Conservation (phyloP, 2,329 filamentous ascomycete species). For the Cercospora sesami region DNA sequence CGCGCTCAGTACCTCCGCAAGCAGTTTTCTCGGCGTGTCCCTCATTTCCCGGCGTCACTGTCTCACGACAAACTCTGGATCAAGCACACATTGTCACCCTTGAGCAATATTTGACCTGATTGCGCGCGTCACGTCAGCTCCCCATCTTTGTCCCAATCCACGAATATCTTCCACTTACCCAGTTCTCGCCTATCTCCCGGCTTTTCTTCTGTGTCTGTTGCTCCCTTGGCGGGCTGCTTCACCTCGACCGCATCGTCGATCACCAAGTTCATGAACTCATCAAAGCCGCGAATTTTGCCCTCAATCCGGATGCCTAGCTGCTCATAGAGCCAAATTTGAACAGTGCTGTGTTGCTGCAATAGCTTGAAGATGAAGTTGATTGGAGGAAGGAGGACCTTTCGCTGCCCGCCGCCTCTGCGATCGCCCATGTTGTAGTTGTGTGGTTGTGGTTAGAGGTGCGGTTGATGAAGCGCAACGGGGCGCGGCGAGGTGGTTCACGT, state of each 20-base stretch:
- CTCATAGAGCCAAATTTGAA: conserved; percentile 96
- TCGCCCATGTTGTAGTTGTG: conserved; percentile 49
- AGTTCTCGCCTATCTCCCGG: conserved; percentile 23
- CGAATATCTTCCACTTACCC: not conserved
- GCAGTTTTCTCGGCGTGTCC: not conserved
- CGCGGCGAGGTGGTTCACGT: not conserved
- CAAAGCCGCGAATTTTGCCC: conserved; percentile 94
- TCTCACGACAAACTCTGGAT: conserved; percentile 54
- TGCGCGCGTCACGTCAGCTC: conserved; percentile 13
- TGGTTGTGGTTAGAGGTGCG: not conserved
- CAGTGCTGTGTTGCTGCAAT: conserved; percentile 76
- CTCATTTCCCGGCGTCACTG: not conserved
- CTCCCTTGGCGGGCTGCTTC: conserved; percentile 46
- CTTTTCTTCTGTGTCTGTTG: conserved; percentile 23
- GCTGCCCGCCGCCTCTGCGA: conserved; percentile 54
- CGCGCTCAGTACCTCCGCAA: not conserved
- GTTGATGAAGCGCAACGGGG: not conserved
- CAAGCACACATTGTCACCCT: conserved; percentile 83
- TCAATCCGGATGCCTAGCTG: conserved; percentile 92
- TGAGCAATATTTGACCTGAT: conserved; percentile 77
- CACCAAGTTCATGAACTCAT: conserved; percentile 99
- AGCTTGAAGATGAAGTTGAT: conserved; percentile 96
- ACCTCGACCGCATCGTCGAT: conserved; percentile 95
- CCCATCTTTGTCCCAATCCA: not conserved
- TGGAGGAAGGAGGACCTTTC: conserved; percentile 70